phyloP scores from a whole-genome alignment of 176 grass and related monocot species.

The Pontederia crassipes region DNA sequence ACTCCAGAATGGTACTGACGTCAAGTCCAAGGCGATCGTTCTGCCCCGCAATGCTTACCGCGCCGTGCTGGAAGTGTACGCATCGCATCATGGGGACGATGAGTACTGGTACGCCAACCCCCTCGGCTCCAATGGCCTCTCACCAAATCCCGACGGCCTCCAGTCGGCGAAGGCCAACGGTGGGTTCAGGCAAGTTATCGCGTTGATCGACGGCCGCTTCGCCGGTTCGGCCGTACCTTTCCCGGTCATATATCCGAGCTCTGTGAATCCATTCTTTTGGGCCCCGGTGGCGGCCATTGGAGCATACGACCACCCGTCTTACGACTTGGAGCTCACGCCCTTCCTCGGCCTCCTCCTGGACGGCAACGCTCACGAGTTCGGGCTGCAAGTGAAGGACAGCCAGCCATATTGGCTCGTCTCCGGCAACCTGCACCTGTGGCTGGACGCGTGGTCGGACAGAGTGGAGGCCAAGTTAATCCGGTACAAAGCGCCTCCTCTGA shows the following conservation, averaged over 20 bases:
- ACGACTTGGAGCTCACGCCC: constrained; percentile 74
- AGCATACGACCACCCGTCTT: constrained; percentile 71
- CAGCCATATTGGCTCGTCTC: constrained; percentile 73
- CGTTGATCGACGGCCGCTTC: constrained; percentile 36
- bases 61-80: constrained; percentile 63
- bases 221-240: constrained; percentile 78
- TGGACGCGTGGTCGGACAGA: constrained; percentile 32
- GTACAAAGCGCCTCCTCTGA: constrained; percentile 34
- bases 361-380: constrained; percentile 42
- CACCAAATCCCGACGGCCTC: constrained; percentile 55
- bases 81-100: constrained; percentile 73
- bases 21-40: constrained; percentile 17
- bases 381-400: constrained; percentile 50
- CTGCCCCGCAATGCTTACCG: constrained; percentile 67
- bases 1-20: constrained; percentile 51
- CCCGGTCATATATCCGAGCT: constrained; percentile 75
- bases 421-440: constrained; percentile 86
- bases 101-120: constrained; percentile 98
- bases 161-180: constrained; percentile 39
- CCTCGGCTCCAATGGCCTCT: constrained; percentile 54
- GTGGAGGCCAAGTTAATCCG: constrained; percentile 32
- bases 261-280: constrained; percentile 92
- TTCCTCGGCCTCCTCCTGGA: constrained; percentile 67
- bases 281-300: constrained; percentile 68
- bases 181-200: constrained; percentile 65